Evolutionary conservation across 768 basidiomycete species (phyloP).

Genomic region (button mushroom (Agaricus bisporus)): DNA sequence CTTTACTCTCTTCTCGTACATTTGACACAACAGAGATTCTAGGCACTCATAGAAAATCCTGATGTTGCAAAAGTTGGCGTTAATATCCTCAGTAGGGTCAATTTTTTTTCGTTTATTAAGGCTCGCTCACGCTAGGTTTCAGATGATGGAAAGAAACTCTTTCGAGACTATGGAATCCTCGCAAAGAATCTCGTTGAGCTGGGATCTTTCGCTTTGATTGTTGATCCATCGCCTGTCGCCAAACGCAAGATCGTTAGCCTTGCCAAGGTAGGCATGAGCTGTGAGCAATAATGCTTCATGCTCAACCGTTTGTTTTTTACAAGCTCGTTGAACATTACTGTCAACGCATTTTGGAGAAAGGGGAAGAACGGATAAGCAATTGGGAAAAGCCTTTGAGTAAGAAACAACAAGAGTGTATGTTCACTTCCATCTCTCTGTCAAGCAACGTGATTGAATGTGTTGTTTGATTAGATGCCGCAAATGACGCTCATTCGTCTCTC

Average conservation of each 20-base stretch:
- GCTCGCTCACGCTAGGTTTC: not conserved
- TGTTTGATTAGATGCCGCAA: constrained; percentile 26
- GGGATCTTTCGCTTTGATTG: constrained; percentile 23
- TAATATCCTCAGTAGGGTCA: constrained; percentile 25
- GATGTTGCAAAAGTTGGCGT: constrained; percentile 25
- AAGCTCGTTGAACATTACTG: constrained; percentile 28
- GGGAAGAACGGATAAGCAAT: constrained; percentile 22
- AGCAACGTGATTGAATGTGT: not conserved
- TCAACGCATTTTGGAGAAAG: constrained; percentile 24
- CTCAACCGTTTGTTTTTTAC: not conserved
- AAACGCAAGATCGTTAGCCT: constrained; percentile 25
- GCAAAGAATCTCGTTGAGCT: constrained; percentile 29
- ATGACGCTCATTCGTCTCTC: constrained; percentile 29
- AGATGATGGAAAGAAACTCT: constrained; percentile 34
- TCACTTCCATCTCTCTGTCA: not conserved
- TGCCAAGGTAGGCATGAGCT: constrained; percentile 20
- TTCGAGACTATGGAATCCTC: constrained; percentile 32
- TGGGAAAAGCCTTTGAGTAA: constrained; percentile 26
- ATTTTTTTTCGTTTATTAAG: too few species aligned
- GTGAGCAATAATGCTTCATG: not conserved
- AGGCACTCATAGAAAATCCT: constrained; percentile 27
- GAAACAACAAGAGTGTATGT: constrained; percentile 23
- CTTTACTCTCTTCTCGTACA: not conserved
- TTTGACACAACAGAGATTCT: not conserved
- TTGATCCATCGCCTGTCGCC: constrained; percentile 18